Conservation (phyloP, 1,139 yeast species). For the Yamadazyma kanchanaburiensis region DNA sequence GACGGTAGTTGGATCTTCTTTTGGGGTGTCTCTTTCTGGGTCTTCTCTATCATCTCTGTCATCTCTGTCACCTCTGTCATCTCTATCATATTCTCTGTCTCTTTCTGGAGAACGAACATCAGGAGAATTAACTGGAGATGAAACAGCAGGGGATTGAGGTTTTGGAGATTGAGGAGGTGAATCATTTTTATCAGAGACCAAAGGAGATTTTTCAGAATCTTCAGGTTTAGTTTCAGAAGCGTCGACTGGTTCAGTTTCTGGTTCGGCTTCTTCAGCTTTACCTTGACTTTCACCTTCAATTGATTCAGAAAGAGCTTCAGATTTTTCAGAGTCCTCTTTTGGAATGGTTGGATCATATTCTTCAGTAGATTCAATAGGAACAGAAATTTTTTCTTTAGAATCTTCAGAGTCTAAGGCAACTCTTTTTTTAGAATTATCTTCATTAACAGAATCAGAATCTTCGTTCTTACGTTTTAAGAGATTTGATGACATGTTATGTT, state of each 20-base stretch:
- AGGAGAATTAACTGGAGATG: slow-evolving; percentile 2
- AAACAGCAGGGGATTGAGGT: not conserved
- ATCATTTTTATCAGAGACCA: slow-evolving; percentile 2
- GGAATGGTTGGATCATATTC: slow-evolving; percentile 13
- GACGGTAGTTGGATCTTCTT: slow-evolving; percentile 54
- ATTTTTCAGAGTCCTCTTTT: no score
- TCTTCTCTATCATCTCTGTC: slow-evolving; percentile 1
- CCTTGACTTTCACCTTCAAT: no score
- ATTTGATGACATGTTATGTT: slow-evolving; percentile 15
- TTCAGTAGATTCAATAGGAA: no score
- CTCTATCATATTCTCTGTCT: not conserved
- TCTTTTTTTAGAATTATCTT: slow-evolving; percentile 48
- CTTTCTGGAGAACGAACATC: slow-evolving; percentile 1
- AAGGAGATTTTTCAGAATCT: slow-evolving; percentile 1
- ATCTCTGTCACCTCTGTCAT: not conserved
- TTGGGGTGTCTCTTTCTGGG: slow-evolving; percentile 19
- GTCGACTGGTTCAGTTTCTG: slow-evolving; percentile 11
- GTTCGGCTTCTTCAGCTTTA: no score
- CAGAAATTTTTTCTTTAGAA: no score
- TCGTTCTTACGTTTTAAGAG: slow-evolving; percentile 68
- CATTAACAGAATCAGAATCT: slow-evolving; percentile 36
- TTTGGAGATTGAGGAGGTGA: slow-evolving; percentile 4
- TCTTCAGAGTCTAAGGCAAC: slow-evolving; percentile 75
- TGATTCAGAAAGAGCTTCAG: no score
- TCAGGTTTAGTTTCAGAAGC: slow-evolving; percentile 4